Base-by-base conservation (phyloP, 1,284 basidiomycete species). In the Ganoderma multipileum region DNA sequence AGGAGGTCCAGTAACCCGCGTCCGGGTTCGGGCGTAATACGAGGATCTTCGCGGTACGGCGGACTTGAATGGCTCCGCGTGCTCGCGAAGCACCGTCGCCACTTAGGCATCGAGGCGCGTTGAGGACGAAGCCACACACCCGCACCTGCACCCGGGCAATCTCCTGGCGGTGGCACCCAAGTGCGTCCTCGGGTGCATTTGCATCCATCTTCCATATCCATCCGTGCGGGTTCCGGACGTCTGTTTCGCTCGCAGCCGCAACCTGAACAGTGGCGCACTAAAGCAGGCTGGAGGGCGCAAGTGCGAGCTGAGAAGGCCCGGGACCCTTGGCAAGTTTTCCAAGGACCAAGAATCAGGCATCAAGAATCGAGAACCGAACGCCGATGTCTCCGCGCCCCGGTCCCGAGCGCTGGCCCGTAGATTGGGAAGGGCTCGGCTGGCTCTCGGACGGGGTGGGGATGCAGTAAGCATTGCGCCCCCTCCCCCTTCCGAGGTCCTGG, bases 1-100 rank as follows among this genome's bases (percentile, higher is more conserved):
- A 44, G 55, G 38, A 58, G 33, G 55, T 23, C 30, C 55, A 58
- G 55, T n/a, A 58, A 11, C 28, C 33, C 33, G 52, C 30, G 55
- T 58, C 33, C 55, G 55, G 33, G 33, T 16, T 58, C 55, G 55
- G 55, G 18, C 55, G n/a, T 58, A 36, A 38, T 58, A 20, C 33
- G 55, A 58, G 55, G 55, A 58, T 58, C 55, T 58, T 58, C 55
- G 55, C 55, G 55, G 55, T 9, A 9, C 55, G 55, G 55, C 55
- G 55, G 55, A 58, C 55, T 33, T 58, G 33, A 33, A 30, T 52
- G 50, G 12, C 2, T 58, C 30, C 30, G 33, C 55, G 55, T 33
- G 30, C 55, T 38, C n/a, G 55, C 33, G 55, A 58, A 38, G 30
- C 30, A 5, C n/a, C 5, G 20, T n/a, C 18, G 30, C 30, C 55